A percentile compares a stretch with the other conserved stretches of the same genome.
These are phyloP conservation scores for Sedum album DNA, from an alignment of 164 flowering plant species.

Conservation along the genomic window DNA sequence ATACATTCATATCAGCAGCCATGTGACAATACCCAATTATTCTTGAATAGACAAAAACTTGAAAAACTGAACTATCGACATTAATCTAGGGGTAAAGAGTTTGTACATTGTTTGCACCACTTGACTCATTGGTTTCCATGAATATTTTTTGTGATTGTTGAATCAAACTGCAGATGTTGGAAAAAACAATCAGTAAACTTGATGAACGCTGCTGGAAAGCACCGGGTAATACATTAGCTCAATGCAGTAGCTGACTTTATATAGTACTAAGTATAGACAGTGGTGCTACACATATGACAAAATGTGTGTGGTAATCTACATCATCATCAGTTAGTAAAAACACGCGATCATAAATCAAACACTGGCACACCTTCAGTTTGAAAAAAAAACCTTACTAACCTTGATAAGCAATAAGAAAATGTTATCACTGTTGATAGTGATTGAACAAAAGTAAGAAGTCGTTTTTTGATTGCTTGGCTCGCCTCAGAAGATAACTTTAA, in stretches of 20 bases:
- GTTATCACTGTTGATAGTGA: conserved; percentile 33
- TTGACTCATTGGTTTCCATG: conserved; percentile 48
- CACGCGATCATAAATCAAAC: background rate
- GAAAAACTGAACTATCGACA: background rate
- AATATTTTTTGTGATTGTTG: conserved; percentile 65
- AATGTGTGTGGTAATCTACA: too few relatives aligned
- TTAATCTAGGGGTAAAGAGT: conserved; percentile 12
- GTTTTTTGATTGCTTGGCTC: conserved; percentile 34
- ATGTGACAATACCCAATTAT: background rate
- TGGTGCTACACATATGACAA: too few relatives aligned
- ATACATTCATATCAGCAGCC: too few relatives aligned
- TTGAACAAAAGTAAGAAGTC: conserved; percentile 27
- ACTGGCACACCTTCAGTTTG: background rate
- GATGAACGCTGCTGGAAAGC: too few relatives aligned
- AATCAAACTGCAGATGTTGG: conserved; percentile 52
- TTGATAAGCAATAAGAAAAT: conserved; percentile 33
- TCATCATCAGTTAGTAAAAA: too few relatives aligned
- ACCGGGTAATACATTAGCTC: too few relatives aligned
- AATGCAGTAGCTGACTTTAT: too few relatives aligned
- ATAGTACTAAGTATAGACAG: too few relatives aligned
- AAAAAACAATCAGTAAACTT: background rate
- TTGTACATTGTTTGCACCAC: conserved; percentile 70
- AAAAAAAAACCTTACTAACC: conserved; percentile 18
- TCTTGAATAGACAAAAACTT: background rate
- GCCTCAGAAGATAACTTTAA: conserved; percentile 30